phyloP scores from a whole-genome alignment of 73 alveolate genomes.

The Urostyla sp. region DNA sequence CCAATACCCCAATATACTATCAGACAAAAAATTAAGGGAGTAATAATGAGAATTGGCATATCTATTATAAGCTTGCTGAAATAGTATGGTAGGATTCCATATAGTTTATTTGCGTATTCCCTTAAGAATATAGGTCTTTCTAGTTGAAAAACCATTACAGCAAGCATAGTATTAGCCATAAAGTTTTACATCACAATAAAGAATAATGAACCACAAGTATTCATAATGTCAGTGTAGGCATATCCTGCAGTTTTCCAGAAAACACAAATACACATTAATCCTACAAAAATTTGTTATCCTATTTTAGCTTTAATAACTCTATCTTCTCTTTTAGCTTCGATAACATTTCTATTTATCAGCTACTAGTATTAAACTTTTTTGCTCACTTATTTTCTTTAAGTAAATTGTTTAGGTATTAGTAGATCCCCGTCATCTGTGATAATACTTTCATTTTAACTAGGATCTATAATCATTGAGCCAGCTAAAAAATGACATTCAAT shows the following conservation, averaged over 20 bases:
- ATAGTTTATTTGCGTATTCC: conserved; percentile 75
- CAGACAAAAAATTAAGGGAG: conserved; percentile 25
- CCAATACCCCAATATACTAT: conserved; percentile 53
- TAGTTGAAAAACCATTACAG: conserved; percentile 61
- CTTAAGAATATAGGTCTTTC: conserved; percentile 79
- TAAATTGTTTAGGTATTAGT: neutral
- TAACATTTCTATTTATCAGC: too few species aligned
- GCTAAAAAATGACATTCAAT: too few species aligned
- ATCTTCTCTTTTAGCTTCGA: too few species aligned
- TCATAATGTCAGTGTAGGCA: conserved; percentile 43
- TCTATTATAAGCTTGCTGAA: conserved; percentile 69
- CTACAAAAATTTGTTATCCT: conserved; percentile 57
- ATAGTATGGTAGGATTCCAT: conserved; percentile 68
- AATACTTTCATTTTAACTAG: neutral
- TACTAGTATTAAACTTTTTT: too few species aligned
- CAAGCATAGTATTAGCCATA: conserved; percentile 49
- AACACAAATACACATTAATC: conserved; percentile 53
- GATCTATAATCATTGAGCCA: too few species aligned
- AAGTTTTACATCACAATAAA: conserved; percentile 55
- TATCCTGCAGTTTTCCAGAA: conserved; percentile 53
- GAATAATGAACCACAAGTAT: conserved; percentile 61
- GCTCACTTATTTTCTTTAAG: neutral
- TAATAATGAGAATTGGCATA: conserved; percentile 55
- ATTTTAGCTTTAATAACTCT: conserved; percentile 32
- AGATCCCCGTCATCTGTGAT: neutral